Base-by-base conservation (phyloP, 805 yeast genomes). In the Wickerhamomyces subpelliculosus region DNA sequence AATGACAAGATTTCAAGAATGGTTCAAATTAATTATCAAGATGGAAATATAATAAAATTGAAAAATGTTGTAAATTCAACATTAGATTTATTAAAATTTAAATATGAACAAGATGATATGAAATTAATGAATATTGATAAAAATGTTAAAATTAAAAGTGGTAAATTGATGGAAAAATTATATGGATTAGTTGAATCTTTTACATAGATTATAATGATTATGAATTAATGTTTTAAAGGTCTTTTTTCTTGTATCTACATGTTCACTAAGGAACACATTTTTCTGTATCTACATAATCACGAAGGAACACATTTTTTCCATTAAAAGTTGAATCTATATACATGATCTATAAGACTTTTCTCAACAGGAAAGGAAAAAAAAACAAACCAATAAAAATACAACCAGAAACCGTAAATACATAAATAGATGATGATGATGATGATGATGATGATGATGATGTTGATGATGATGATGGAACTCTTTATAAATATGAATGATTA, bases 1-100 rank as follows among this genome's bases (percentile, higher is more conserved):
- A 43, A 42, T 27, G 33, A 41, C 5, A 35, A 43, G 12, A 33
- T 52, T 2, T 32, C 50, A 2, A 33, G 41, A 16, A 4, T 48
- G 24, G 36, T 42, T 4, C 49, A 39, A 4, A n/a, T 24, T 4
- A 27, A 43, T 13, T 39, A 44, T 14, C 23, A 39, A 14, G 39
- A 46, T 24, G 30, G 18, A 19, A 45, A 49, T 34, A 34, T 42
- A 1, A 10, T 46, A 32, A 53, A 48, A 35, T 22, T 53, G 38
- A 42, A 38, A 34, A 53, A 45, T 26, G 33, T 51, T 4, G 43
- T 48, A 2, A 32, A 28, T 10, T 28, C 40, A 19, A 35, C 53
- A 20, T n/a, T 51, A 16, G 46, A 37, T 1, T 30, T 53, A 11
- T 18, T 53, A 27, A 39, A 39, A 13, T 32, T 41, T 42, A 42